These are phyloP conservation scores for Camelina hispida DNA, from an alignment of 345 rosid genomes.

Conservation along the genomic window DNA sequence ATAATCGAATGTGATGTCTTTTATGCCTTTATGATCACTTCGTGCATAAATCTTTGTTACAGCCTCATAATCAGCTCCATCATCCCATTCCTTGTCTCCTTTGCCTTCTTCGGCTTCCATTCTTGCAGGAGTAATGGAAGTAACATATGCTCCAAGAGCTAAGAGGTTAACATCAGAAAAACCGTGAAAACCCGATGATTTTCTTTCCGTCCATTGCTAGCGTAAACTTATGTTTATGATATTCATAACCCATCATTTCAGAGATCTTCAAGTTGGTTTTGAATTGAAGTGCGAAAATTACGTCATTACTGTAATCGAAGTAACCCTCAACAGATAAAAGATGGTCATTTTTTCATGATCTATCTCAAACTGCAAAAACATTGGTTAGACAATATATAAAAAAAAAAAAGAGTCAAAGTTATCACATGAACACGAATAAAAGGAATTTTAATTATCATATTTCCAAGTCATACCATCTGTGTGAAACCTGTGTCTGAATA, in stretches of 20 bases:
- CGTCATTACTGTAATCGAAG: fast-evolving
- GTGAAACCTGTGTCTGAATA: neutral
- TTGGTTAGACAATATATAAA: neutral
- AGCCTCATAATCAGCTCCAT: neutral
- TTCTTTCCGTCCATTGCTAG: neutral
- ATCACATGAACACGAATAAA: neutral
- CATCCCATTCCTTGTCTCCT: slow-evolving; percentile 10
- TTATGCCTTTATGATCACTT: neutral
- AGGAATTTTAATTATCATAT: too few relatives aligned
- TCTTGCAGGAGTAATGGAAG: neutral
- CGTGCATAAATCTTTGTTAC: slow-evolving; percentile 9
- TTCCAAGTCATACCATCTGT: neutral
- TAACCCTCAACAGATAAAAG: neutral
- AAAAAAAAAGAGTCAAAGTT: neutral
- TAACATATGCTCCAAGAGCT: slow-evolving; percentile 16
- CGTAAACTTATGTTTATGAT: neutral
- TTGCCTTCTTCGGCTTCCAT: neutral
- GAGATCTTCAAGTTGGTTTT: neutral
- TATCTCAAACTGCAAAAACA: slow-evolving; percentile 7
- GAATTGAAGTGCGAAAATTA: neutral
- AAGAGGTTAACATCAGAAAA: too few relatives aligned
- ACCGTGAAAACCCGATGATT: slow-evolving; percentile 12
- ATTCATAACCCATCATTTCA: neutral
- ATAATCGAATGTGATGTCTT: neutral
- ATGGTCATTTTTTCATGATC: neutral